Evolutionary conservation across 2,329 filamentous ascomycete species (phyloP), one percentile per base, ranked within the genome.

Genomic region (Pseudocercospora fijiensis): DNA sequence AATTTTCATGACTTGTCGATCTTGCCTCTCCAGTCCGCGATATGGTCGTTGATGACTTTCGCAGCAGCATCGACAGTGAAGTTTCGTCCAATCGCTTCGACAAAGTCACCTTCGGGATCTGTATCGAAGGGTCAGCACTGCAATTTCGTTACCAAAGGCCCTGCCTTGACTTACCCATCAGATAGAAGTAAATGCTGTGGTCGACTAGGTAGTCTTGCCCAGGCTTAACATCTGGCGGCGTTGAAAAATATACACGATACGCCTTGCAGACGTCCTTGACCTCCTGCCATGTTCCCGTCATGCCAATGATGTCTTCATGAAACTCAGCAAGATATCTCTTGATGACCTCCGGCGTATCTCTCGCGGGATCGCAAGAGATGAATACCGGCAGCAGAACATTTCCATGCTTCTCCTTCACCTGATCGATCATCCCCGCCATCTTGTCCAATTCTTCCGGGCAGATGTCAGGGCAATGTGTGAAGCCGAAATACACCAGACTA

Each of bases 401-500:
- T 37, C 81, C 82, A 68, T 78, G 78, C 65, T 77, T 76, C 58
- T 78, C 77, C 45, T 79, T 78, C 47, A 88, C 84, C 64, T 82
- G 82, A 75, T 99, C 92, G 74, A 96, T 90, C 86, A 98, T 96
- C 63, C 85, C 84, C n/a, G 94, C 91, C 93, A 99, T 97, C 83
- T 99, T 99, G 82, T 99, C 95, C 72, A 99, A 89, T 80, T 99
- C 95, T 75, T 99, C 95, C 33, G 95, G 95, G 82, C 95, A 99
- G 76, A 99, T 99, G 77, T 99, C 95, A 24, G 95, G 95, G 77
- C 95, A 99, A 78, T 97, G 93, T 8, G 92, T 94, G 84, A 99
- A 99, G 73, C 95, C 95, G 76, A 99, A 99, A 81, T 99, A 99
- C 41, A 98, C 90, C 79, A 96, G 78, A 61, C 86, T 85, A 80